These are phyloP conservation scores for Flammula alnicola DNA, from an alignment of 1,284 basidiomycete species.

Conservation along the genomic window DNA sequence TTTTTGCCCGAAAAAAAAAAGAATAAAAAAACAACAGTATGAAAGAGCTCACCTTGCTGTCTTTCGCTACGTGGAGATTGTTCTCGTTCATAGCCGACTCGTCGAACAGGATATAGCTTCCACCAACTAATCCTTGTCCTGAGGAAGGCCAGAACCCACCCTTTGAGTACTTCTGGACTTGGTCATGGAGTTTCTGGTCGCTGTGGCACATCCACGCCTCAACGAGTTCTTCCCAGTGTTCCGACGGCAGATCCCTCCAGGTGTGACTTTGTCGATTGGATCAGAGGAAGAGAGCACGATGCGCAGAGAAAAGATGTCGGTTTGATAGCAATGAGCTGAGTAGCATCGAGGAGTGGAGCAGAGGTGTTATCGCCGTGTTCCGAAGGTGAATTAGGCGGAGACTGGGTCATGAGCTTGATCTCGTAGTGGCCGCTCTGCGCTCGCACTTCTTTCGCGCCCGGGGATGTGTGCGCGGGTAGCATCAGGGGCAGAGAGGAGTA, in stretches of 20 bases:
- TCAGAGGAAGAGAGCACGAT: constrained; percentile 76
- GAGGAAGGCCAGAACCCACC: constrained; percentile 80
- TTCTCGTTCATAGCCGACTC: constrained; percentile 56
- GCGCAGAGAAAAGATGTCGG: constrained; percentile 72
- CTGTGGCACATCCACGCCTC: constrained; percentile 99
- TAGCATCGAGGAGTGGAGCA: constrained; percentile 67
- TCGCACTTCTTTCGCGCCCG: constrained; percentile 65
- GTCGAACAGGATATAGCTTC: constrained; percentile 83
- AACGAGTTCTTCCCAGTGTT: constrained; percentile 96
- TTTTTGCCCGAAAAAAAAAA: constrained; percentile 65
- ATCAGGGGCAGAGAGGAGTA: constrained; percentile 60
- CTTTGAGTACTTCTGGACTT: constrained; percentile 66
- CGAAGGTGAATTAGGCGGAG: constrained; percentile 9
- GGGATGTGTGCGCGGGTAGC: constrained; percentile 66
- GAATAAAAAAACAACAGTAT: constrained; percentile 19
- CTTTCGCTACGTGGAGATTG: constrained; percentile 55
- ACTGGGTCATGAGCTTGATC: constrained; percentile 60
- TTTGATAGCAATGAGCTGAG: constrained; percentile 54
- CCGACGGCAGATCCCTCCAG: constrained; percentile 89
- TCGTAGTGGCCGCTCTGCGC: constrained; percentile 66
- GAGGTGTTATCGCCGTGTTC: constrained; percentile 22
- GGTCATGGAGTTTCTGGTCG: constrained; percentile 81
- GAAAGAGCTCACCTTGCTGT: constrained; percentile 58
- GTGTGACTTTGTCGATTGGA: constrained; percentile 50
- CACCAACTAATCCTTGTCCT: constrained; percentile 80